phyloP scores from a whole-genome alignment of 331 rosid species.

The Dryas integrifolia region DNA sequence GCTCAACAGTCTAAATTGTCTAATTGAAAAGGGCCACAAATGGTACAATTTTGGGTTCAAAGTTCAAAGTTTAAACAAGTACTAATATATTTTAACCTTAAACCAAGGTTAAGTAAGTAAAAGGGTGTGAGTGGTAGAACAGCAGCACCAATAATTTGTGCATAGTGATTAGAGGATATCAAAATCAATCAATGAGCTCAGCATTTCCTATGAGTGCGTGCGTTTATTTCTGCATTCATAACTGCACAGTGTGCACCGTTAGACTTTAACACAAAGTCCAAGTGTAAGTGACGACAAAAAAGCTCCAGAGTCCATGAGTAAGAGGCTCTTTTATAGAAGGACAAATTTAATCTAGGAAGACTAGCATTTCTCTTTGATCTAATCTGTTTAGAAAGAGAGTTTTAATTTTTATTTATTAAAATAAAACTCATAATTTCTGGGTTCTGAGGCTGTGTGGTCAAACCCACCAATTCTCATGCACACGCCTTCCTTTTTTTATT shows the following conservation, averaged over 20 bases:
- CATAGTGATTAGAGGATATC: too few relatives aligned
- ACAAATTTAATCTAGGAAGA: background rate
- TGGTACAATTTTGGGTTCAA: too few relatives aligned
- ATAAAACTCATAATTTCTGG: background rate
- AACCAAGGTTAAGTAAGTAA: too few relatives aligned
- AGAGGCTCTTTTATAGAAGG: background rate
- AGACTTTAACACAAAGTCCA: background rate
- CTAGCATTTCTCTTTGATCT: too few relatives aligned
- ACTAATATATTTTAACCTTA: too few relatives aligned
- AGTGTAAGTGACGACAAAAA: conserved; percentile 16
- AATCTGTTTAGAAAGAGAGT: background rate
- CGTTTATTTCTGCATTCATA: conserved; percentile 16
- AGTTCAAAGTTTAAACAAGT: too few relatives aligned
- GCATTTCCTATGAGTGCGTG: conserved; percentile 27
- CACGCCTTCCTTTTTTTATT: conserved; percentile 22
- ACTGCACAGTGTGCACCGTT: background rate
- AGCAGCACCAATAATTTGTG: background rate
- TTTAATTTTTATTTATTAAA: background rate
- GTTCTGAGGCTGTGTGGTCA: conserved; percentile 14
- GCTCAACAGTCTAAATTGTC: too few relatives aligned
- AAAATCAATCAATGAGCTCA: background rate
- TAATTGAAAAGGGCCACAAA: too few relatives aligned
- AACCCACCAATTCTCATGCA: conserved; percentile 38
- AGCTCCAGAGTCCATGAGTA: conserved; percentile 1
- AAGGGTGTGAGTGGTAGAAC: too few relatives aligned